These are phyloP conservation scores for Linnemannia schmuckeri DNA, from an alignment of 192 early-diverging fungal species.

Conservation along the genomic window DNA sequence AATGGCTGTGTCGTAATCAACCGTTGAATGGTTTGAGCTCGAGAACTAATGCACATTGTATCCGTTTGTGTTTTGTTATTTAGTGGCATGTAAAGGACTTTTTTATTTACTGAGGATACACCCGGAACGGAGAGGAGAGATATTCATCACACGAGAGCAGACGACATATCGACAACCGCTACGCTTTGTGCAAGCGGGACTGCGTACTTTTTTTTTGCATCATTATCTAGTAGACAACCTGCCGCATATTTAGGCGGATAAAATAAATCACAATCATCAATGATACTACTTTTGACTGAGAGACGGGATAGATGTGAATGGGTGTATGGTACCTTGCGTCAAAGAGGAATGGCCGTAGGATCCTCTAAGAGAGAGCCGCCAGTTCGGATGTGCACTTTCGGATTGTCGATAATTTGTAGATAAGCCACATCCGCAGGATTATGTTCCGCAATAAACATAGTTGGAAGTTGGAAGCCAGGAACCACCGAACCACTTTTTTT, in stretches of 20 bases:
- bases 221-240: background rate
- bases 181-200: background rate
- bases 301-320: background rate
- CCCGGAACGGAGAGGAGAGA: background rate
- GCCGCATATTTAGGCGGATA: background rate
- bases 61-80: background rate
- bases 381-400: conserved; percentile 10
- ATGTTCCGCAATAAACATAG: background rate
- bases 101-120: background rate
- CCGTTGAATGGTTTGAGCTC: no score
- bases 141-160: background rate
- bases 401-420: background rate
- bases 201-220: background rate
- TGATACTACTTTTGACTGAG: background rate
- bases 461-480: background rate
- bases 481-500: background rate
- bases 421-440: background rate
- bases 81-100: conserved; percentile 44
- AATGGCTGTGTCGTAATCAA: background rate
- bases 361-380: background rate
- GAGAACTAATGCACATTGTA: background rate
- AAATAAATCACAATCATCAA: conserved; percentile 3
- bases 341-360: background rate
- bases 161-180: background rate
- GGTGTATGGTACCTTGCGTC: background rate